These are phyloP conservation scores for Gremmenia infestans DNA, from an alignment of 2,329 filamentous ascomycete species.

Conservation along the genomic window DNA sequence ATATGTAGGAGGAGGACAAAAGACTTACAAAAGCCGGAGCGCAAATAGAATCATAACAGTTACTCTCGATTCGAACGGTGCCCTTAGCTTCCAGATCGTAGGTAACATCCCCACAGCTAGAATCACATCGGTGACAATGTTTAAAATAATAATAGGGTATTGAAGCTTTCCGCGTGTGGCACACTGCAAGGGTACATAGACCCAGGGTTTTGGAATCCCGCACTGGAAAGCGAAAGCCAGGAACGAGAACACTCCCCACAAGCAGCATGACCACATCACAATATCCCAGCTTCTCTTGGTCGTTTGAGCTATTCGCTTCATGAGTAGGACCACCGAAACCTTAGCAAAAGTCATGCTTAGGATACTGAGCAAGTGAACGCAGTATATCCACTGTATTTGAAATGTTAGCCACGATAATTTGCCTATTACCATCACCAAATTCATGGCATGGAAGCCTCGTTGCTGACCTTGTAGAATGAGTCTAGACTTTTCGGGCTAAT, in stretches of 20 bases:
- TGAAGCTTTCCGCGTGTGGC: slow-evolving; percentile 2
- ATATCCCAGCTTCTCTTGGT: not conserved
- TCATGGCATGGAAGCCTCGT: not conserved
- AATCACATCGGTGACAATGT: slow-evolving; percentile 5
- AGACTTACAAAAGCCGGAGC: slow-evolving; percentile 3
- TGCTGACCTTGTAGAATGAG: slow-evolving; percentile 7
- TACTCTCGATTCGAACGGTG: not conserved
- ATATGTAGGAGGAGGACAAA: too few species aligned
- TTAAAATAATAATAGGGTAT: slow-evolving; percentile 3
- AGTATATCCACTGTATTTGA: slow-evolving; percentile 1
- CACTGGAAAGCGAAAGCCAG: slow-evolving; percentile 9
- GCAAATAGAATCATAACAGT: slow-evolving; percentile 6
- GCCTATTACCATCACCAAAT: not conserved
- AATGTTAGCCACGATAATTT: not conserved
- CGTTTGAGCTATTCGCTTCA: slow-evolving; percentile 6
- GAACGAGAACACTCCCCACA: slow-evolving; percentile 6
- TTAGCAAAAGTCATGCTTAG: slow-evolving; percentile 4
- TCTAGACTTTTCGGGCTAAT: not conserved
- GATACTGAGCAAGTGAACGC: slow-evolving; percentile 2
- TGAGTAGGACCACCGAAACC: slow-evolving; percentile 5
- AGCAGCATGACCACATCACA: not conserved
- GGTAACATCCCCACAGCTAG: slow-evolving; percentile 1
- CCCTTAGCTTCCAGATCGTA: slow-evolving; percentile 5
- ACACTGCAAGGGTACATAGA: slow-evolving; percentile 3
- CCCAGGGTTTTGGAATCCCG: slow-evolving; percentile 1